Evolutionary conservation across 371 early-diverging fungal species (phyloP).

Genomic region (Mortierella sp.): DNA sequence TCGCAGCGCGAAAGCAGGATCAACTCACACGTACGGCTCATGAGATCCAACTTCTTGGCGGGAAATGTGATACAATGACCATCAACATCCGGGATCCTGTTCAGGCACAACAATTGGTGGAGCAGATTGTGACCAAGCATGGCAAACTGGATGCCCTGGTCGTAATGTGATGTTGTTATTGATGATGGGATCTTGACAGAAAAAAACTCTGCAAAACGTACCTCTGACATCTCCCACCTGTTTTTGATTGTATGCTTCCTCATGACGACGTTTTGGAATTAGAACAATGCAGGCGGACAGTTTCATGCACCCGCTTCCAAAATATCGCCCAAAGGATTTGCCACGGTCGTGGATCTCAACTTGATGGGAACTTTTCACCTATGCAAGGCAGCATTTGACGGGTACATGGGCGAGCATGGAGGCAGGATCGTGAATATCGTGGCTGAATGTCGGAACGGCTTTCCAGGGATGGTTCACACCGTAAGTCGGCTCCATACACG

Average conservation of each 20-base stretch:
- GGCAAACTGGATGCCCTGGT: conserved; percentile 59
- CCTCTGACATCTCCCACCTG: no score
- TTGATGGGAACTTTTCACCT: conserved; percentile 63
- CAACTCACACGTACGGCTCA: conserved; percentile 40
- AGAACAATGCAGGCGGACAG: conserved; percentile 67
- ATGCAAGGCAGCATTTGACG: conserved; percentile 54
- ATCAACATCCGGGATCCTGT: conserved; percentile 59
- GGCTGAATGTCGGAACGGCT: conserved; percentile 61
- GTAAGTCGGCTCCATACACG: conserved; percentile 12
- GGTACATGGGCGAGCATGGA: conserved; percentile 59
- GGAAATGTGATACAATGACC: conserved; percentile 50
- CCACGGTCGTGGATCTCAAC: conserved; percentile 63
- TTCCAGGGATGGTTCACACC: conserved; percentile 53
- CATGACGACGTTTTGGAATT: not conserved
- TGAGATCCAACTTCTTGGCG: conserved; percentile 56
- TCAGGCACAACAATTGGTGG: conserved; percentile 42
- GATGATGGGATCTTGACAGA: not conserved
- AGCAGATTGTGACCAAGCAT: conserved; percentile 52
- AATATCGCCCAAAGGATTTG: conserved; percentile 58
- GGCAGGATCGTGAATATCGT: conserved; percentile 62
- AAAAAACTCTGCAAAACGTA: no score
- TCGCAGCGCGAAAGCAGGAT: conserved; percentile 59
- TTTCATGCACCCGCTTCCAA: conserved; percentile 56
- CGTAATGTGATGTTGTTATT: conserved; percentile 10
- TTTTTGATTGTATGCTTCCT: no score